Evolutionary conservation across 2,329 filamentous ascomycete genomes (phyloP).

Genomic region (Colletotrichum viniferum): DNA sequence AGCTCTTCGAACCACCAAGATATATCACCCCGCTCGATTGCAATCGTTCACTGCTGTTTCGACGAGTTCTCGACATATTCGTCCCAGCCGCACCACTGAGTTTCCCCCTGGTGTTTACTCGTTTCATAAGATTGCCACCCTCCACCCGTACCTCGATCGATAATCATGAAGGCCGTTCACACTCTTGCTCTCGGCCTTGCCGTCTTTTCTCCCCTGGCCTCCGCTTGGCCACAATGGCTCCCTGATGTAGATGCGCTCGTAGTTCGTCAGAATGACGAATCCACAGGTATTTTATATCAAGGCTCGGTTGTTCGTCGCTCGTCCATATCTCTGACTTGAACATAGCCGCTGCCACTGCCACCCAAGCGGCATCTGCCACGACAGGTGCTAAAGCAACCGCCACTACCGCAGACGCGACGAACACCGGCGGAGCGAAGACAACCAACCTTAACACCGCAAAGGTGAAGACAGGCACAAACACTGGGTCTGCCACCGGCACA

Average conservation of each 20-base stretch:
- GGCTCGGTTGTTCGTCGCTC: not conserved
- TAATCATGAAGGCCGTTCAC: conserved; percentile 20
- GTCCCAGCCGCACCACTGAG: not conserved
- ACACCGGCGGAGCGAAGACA: conserved; percentile 31
- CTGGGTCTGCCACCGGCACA: conserved; percentile 28
- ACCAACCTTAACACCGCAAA: conserved; percentile 46
- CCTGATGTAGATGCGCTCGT: conserved; percentile 58
- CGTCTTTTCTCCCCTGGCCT: conserved; percentile 42
- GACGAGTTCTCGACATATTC: not conserved
- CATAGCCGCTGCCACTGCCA: not conserved
- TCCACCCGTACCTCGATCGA: not conserved
- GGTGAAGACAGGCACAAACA: conserved; percentile 25
- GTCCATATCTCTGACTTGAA: not conserved
- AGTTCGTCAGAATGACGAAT: conserved; percentile 49
- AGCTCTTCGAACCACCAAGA: not conserved
- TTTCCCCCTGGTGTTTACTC: not conserved
- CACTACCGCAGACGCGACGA: conserved; percentile 23
- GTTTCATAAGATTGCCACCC: not conserved
- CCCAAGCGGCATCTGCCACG: not conserved
- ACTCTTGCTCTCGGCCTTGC: conserved; percentile 25
- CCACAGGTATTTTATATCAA: conserved; percentile 18
- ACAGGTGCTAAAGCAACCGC: conserved; percentile 23
- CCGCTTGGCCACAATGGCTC: conserved; percentile 62
- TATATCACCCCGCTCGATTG: not conserved
- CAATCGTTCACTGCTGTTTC: not conserved